phyloP scores from a whole-genome alignment of 208 protist genomes.

The Acanthamoeba castellanii region DNA sequence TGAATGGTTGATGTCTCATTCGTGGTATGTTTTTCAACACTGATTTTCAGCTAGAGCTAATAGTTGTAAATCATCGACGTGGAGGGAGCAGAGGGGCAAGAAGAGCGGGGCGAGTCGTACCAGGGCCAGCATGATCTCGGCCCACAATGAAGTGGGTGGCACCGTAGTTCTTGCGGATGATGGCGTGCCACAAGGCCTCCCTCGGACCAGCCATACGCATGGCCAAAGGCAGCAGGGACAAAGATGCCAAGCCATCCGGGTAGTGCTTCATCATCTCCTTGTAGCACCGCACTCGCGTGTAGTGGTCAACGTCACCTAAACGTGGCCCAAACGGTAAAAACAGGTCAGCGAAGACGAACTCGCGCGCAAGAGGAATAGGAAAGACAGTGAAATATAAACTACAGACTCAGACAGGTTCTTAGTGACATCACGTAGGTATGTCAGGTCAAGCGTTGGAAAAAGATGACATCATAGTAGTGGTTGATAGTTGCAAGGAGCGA shows the following conservation, averaged over 20 bases:
- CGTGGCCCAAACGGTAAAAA: not conserved
- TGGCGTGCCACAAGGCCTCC: constrained; percentile 92
- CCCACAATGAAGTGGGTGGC: constrained; percentile 94
- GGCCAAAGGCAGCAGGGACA: constrained; percentile 89
- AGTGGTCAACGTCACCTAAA: constrained; percentile 80
- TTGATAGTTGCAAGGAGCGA: not conserved
- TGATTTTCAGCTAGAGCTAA: constrained; percentile 34
- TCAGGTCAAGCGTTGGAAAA: constrained; percentile 42
- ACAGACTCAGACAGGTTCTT: constrained; percentile 81
- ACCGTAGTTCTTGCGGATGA: constrained; percentile 94
- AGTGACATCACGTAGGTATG: constrained; percentile 62
- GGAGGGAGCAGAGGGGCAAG: not conserved
- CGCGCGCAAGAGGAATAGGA: not conserved
- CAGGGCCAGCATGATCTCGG: constrained; percentile 91
- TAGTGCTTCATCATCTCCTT: constrained; percentile 77
- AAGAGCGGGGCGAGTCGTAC: not conserved
- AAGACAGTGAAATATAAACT: not conserved
- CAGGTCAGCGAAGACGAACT: not conserved
- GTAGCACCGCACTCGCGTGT: constrained; percentile 71
- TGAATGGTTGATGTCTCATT: not conserved
- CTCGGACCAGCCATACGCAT: constrained; percentile 93
- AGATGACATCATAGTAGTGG: not conserved
- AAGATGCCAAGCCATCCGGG: constrained; percentile 6
- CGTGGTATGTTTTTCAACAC: constrained; percentile 2
- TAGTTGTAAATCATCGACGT: constrained; percentile 32